These are phyloP conservation scores for Calocybe cyanea DNA, from an alignment of 768 basidiomycete species.

Conservation along the genomic window DNA sequence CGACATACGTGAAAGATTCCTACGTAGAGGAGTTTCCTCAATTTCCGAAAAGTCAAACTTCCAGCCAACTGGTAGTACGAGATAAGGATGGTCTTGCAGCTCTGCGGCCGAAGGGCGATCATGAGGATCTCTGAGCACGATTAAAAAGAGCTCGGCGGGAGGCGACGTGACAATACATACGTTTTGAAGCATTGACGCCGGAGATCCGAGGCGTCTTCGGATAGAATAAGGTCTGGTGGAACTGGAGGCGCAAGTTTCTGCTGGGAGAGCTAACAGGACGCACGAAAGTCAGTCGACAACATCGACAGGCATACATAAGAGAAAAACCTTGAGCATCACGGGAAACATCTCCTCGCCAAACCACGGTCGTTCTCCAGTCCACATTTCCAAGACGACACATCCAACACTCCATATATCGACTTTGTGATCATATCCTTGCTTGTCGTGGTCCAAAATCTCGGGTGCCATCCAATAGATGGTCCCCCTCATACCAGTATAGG, in stretches of 20 bases:
- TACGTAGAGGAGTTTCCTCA: slow-evolving; percentile 4
- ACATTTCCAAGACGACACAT: slow-evolving; percentile 94
- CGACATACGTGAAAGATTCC: slow-evolving; percentile 8
- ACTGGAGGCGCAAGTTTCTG: slow-evolving; percentile 71
- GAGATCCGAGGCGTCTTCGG: slow-evolving; percentile 65
- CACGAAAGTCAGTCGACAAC: not conserved
- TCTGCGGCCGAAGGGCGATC: slow-evolving; percentile 65
- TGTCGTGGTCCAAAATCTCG: slow-evolving; percentile 62
- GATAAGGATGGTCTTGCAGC: slow-evolving; percentile 63
- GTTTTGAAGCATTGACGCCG: slow-evolving; percentile 72
- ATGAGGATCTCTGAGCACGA: slow-evolving; percentile 52
- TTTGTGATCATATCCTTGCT: slow-evolving; percentile 86
- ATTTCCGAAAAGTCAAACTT: slow-evolving; percentile 19
- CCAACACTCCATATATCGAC: slow-evolving; percentile 96
- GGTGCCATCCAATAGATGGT: slow-evolving; percentile 98
- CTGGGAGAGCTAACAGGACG: slow-evolving; percentile 51
- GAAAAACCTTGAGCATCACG: slow-evolving; percentile 74
- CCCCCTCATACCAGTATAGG: slow-evolving; percentile 79
- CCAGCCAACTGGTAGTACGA: slow-evolving; percentile 55
- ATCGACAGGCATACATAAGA: not conserved
- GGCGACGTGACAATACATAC: slow-evolving; percentile 32
- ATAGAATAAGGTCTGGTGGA: slow-evolving; percentile 61
- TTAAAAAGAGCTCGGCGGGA: not conserved
- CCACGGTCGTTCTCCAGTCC: slow-evolving; percentile 91
- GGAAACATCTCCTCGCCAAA: slow-evolving; percentile 64